Evolutionary conservation across 2,329 filamentous ascomycete genomes (phyloP), one percentile per base, ranked within the genome.

Genomic region (Mollisia scopiformis): DNA sequence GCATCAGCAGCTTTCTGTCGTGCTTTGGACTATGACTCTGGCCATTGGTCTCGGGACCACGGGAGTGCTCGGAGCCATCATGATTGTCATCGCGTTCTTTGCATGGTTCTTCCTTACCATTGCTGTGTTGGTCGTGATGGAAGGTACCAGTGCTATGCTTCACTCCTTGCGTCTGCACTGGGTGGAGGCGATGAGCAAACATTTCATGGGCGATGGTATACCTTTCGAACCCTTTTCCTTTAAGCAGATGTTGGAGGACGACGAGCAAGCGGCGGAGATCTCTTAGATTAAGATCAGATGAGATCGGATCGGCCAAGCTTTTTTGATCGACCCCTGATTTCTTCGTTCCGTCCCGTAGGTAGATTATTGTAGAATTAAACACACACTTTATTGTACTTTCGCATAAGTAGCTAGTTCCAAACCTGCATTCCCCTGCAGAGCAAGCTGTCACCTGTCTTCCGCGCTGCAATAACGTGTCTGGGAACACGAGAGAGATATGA

Each of bases 151-250:
- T 77, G 93, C 93, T 71, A 97, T 97, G 93, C 83, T 96, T 79
- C 93, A 97, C 80, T 92, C 89, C 62, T 84, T 97, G 69, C 86
- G 93, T 82, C 80, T 97, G 73, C 93, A 96, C 70, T 97, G 93
- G 93, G 93, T 97, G 65, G 94, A 97, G 78, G 94, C 93, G 19
- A 97, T 97, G 87, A 96, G 92, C 79, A 97, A 97, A 81, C 94
- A 96, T 81, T 96, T 96, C 77, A 88, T 96, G 74, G 95, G 95
- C 72, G 90, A 91, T 62, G 93, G 93, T 57, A 87, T 93, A 76
- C 83, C 92, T 1, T 97, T 97, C 77, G 83, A 88, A 72, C 93
- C 93, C 4, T 97, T 97, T 75, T 95, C 90, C 65, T 97, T 97
- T 76, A 87, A 89, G 78, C 82, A 85, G 35, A 79, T 96, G 74